These are phyloP conservation scores for Thermothielavioides terrestris DNA, from an alignment of 495 filamentous ascomycete species.

Conservation along the genomic window DNA sequence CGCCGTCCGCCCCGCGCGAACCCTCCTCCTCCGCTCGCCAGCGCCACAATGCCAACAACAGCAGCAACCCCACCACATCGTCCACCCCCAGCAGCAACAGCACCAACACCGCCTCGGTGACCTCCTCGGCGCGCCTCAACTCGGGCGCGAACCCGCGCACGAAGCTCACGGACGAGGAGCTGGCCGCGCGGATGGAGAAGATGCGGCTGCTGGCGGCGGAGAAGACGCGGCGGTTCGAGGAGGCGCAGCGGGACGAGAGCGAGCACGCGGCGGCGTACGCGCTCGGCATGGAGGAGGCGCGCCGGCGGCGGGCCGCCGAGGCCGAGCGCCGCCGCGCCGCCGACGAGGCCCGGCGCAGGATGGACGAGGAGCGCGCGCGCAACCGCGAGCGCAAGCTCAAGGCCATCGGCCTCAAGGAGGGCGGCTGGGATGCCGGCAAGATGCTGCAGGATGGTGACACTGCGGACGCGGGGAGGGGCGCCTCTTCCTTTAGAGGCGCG, in stretches of 20 bases:
- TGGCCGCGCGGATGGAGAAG: conserved; percentile 42
- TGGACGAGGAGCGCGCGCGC: conserved; percentile 42
- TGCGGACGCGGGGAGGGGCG: conserved; percentile 23
- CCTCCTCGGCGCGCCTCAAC: conserved; percentile 28
- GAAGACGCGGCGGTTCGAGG: conserved; percentile 42
- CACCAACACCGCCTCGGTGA: conserved; percentile 25
- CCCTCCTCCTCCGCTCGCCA: neutral
- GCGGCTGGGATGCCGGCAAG: conserved; percentile 43
- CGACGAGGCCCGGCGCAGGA: conserved; percentile 35
- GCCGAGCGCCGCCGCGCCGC: conserved; percentile 27
- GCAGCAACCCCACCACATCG: conserved; percentile 4
- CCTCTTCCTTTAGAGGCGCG: conserved; percentile 34
- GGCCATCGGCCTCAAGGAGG: conserved; percentile 37
- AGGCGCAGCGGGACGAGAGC: conserved; percentile 42
- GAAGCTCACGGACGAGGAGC: conserved; percentile 47
- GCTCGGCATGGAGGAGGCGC: conserved; percentile 42
- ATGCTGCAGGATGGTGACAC: conserved; percentile 22
- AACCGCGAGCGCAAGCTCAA: conserved; percentile 42
- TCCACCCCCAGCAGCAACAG: neutral
- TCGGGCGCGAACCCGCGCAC: conserved; percentile 42
- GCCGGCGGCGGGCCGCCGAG: conserved; percentile 37
- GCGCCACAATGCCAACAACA: neutral
- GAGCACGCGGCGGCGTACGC: conserved; percentile 44
- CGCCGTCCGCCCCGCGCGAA: conserved; percentile 1
- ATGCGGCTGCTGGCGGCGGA: conserved; percentile 40